Base-by-base conservation (phyloP, 2,329 filamentous ascomycete genomes). In the Trichoderma polysporum region DNA sequence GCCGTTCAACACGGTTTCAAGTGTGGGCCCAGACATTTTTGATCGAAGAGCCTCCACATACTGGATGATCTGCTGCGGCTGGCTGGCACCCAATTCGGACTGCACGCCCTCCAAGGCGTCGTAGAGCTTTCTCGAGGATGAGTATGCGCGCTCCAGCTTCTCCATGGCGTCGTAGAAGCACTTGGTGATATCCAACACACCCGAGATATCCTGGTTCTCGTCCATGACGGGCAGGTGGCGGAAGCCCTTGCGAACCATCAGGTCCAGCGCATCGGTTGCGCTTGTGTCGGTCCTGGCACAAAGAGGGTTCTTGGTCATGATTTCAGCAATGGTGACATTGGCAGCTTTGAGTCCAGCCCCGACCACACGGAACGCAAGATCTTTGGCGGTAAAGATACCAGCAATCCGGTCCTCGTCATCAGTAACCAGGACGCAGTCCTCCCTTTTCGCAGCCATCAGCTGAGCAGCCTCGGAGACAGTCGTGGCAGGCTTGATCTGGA, bases 131-230 rank as follows among this genome's bases (percentile, higher is more conserved):
- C 95, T 89, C n/a, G 95, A 99, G 17, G 95, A 98, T 71, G 93
- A 93, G 79, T 99, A 99, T 59, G 95, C 95, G 60, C 95, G 91
- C 84, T 99, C 95, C 68, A 99, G 83, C 84, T 99, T 99, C 84
- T 99, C 95, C 95, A 99, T 99, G 50, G 95, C 95, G 81, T 99
- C 95, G 81, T 99, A 99, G 80, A 99, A 99, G 81, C 95, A 99
- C 81, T 98, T 99, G 66, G 95, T 99, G 74, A 99, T 99, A 79
- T 99, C 95, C 64, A 99, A 84, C 72, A 99, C 94, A 83, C 95
- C 95, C 8, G 94, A 97, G 70, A 99, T 99, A 76, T 99, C 94
- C 80, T 99, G 95, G 79, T 99, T 98, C 83, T 99, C 95, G 80
- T 99, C 95, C 95, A 99, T 99, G 71, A 99, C 95, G 3, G 95